Evolutionary conservation across 768 basidiomycete genomes (phyloP).

Genomic region (Lentinula sp.): DNA sequence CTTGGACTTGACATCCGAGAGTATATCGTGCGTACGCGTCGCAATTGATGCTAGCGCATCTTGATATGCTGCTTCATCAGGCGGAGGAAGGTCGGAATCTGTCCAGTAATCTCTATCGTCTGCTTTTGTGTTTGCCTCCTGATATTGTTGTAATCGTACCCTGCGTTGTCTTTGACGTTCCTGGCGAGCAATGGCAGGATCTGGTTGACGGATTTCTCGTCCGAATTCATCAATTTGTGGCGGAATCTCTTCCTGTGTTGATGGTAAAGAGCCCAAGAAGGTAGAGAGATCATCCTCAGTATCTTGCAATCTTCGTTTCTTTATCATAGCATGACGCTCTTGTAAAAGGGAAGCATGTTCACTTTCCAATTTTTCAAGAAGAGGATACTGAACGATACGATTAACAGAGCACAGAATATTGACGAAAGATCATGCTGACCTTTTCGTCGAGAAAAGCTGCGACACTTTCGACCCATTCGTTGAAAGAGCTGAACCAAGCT

Average conservation of each 20-base stretch:
- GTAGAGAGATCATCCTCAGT: constrained; percentile 74
- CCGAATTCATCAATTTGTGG: constrained; percentile 55
- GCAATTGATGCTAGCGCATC: constrained; percentile 52
- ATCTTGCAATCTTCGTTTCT: constrained; percentile 63
- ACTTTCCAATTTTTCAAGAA: constrained; percentile 71
- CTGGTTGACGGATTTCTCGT: constrained; percentile 39
- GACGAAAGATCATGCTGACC: constrained; percentile 31
- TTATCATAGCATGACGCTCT: constrained; percentile 68
- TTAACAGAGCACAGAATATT: not conserved
- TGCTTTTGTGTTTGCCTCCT: constrained; percentile 10
- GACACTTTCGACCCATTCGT: constrained; percentile 76
- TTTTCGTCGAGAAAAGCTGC: constrained; percentile 88
- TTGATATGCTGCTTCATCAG: constrained; percentile 66
- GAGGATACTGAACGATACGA: constrained; percentile 52
- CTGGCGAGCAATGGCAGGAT: constrained; percentile 37
- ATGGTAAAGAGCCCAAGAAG: constrained; percentile 53
- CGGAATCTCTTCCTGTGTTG: constrained; percentile 15
- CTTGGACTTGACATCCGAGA: constrained; percentile 76
- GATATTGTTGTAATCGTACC: constrained; percentile 26
- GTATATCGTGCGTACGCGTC: constrained; percentile 45
- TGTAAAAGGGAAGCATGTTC: constrained; percentile 67
- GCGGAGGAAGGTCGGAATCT: constrained; percentile 62
- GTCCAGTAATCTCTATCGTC: constrained; percentile 86
- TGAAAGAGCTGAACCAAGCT: constrained; percentile 75
- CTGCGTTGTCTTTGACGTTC: constrained; percentile 56